These are phyloP conservation scores for Pseudocercospora cruenta DNA, from an alignment of 2,329 filamentous ascomycete genomes.

Conservation along the genomic window DNA sequence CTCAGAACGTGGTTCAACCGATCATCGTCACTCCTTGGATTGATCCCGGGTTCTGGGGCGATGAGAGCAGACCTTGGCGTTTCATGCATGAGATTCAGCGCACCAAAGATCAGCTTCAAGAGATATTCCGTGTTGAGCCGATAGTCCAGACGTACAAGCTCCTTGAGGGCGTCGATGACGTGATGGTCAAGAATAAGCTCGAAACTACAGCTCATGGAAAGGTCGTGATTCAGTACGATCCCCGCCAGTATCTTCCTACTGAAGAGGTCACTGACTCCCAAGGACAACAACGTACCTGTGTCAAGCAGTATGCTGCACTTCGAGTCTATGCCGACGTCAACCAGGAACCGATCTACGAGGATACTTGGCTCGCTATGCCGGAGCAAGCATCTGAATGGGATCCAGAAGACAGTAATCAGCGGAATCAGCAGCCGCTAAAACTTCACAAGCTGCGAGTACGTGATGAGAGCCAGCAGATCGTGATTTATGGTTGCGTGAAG, in stretches of 20 bases:
- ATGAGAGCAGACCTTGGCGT: slow-evolving; percentile 1
- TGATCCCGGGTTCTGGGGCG: neutral
- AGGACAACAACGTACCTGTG: slow-evolving; percentile 3
- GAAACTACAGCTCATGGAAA: slow-evolving; percentile 13
- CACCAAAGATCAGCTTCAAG: neutral
- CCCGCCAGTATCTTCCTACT: neutral
- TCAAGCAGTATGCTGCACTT: slow-evolving; percentile 10
- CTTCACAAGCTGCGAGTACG: neutral
- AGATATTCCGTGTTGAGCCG: neutral
- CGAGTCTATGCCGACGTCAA: slow-evolving; percentile 11
- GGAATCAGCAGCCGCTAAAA: neutral
- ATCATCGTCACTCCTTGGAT: slow-evolving; percentile 20
- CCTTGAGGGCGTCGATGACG: neutral
- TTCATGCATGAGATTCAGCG: slow-evolving; percentile 7
- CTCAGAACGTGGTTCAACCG: slow-evolving; percentile 7
- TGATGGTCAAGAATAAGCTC: neutral
- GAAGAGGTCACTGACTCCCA: neutral
- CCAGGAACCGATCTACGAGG: slow-evolving; percentile 9
- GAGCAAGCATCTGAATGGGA: slow-evolving; percentile 4
- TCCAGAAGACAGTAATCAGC: neutral
- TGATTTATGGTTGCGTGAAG: slow-evolving; percentile 7
- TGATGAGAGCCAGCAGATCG: neutral
- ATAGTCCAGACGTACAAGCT: slow-evolving; percentile 7
- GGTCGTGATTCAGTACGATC: slow-evolving; percentile 18
- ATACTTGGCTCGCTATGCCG: slow-evolving; percentile 14